A percentile compares a stretch with the other conserved stretches of the same genome.
Conservation (phyloP, 352 stramenopile genomes). For the Phytophthora quininea region DNA sequence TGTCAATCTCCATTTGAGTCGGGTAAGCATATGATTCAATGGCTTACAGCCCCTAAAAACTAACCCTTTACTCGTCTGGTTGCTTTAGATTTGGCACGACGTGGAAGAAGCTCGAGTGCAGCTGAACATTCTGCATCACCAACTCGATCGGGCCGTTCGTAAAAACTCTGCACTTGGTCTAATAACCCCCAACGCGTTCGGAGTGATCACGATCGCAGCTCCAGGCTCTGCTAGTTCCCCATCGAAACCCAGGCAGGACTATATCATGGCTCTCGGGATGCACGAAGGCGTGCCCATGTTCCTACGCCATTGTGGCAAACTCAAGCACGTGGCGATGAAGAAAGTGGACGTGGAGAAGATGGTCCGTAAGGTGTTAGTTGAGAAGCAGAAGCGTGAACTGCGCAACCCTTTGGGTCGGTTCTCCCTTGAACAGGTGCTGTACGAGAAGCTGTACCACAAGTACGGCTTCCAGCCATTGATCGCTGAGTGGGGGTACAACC, state of each 20-base stretch:
- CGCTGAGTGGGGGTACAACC: constrained; percentile 88
- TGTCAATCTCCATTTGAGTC: constrained; percentile 75
- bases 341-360: constrained; percentile 73
- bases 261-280: constrained; percentile 62
- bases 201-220: constrained; percentile 21
- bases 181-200: constrained; percentile 9
- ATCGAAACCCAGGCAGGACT: constrained; percentile 59
- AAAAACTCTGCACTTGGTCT: constrained; percentile 32
- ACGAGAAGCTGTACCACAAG: constrained; percentile 80
- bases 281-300: constrained; percentile 70
- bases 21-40: constrained; percentile 36
- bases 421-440: constrained; percentile 69
- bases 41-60: neutral
- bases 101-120: constrained; percentile 80
- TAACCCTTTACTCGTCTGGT: neutral
- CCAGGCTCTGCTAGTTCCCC: constrained; percentile 14
- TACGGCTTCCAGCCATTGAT: constrained; percentile 84
- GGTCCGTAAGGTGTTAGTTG: constrained; percentile 75
- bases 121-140: constrained; percentile 73
- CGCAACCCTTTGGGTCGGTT: constrained; percentile 54
- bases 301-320: constrained; percentile 76
- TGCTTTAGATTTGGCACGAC: constrained; percentile 73
- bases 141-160: constrained; percentile 54
- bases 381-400: constrained; percentile 73
- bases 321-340: constrained; percentile 63